A percentile compares a stretch with the other conserved stretches of the same genome.
Evolutionary conservation across 2,329 filamentous ascomycete species (phyloP).

Genomic region (Sarocladium kiliense): DNA sequence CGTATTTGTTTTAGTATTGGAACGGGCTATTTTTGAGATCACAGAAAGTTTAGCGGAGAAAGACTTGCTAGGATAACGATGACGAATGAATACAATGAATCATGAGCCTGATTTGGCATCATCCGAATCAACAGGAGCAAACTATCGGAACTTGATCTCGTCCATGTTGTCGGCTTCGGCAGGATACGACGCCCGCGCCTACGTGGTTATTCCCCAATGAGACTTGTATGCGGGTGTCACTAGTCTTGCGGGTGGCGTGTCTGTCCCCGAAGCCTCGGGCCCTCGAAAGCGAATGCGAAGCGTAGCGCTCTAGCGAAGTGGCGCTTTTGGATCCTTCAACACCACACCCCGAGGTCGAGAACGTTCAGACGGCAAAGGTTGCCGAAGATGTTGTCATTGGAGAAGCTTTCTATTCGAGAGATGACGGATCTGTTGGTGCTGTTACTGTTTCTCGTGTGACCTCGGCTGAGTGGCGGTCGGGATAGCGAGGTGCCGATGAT

Average conservation of each 20-base stretch:
- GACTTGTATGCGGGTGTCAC: too few species aligned
- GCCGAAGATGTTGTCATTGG: too few species aligned
- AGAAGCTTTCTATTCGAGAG: too few species aligned
- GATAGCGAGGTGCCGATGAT: not conserved
- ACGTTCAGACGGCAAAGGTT: not conserved
- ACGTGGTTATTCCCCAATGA: too few species aligned
- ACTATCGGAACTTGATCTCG: too few species aligned
- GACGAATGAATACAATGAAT: conserved; percentile 8
- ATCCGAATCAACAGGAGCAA: too few species aligned
- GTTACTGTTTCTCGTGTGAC: too few species aligned
- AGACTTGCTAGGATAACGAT: conserved; percentile 11
- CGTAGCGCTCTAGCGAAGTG: not conserved
- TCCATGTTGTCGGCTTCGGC: not conserved
- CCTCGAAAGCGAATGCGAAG: not conserved
- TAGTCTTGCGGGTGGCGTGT: too few species aligned
- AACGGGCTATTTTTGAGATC: not conserved
- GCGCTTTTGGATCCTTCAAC: not conserved
- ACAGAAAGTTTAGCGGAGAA: not conserved
- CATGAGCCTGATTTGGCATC: not conserved
- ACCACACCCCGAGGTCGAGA: not conserved
- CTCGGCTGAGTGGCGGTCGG: not conserved
- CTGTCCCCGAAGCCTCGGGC: too few species aligned
- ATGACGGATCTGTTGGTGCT: too few species aligned
- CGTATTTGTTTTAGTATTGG: not conserved
- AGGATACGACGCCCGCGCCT: too few species aligned